Conservation (phyloP, 345 rosid genomes). For the Gynandropsis gynandra region DNA sequence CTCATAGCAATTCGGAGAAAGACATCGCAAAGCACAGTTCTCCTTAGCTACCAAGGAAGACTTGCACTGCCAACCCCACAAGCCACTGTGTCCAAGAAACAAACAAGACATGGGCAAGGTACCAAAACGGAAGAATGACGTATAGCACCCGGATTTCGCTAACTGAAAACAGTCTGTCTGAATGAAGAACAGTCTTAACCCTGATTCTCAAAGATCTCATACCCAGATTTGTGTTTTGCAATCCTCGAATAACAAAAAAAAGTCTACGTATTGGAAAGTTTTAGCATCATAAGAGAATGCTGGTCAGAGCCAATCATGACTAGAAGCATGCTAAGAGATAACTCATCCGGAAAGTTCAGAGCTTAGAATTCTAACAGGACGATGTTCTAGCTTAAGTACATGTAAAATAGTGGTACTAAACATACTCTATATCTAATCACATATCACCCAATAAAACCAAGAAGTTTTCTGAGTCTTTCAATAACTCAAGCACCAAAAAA, state of each 20-base stretch:
- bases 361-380: too few relatives aligned
- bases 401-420: too few relatives aligned
- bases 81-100: slow-evolving; percentile 46
- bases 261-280: too few relatives aligned
- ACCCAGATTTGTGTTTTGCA: not conserved
- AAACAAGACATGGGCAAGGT: slow-evolving; percentile 6
- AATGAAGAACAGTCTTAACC: not conserved
- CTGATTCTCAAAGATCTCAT: not conserved
- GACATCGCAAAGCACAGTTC: slow-evolving; percentile 74
- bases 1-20: slow-evolving; percentile 63
- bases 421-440: not conserved
- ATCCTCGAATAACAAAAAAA: too few relatives aligned
- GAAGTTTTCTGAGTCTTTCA: not conserved
- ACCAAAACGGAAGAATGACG: too few relatives aligned
- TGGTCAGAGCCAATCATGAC: too few relatives aligned
- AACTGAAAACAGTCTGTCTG: not conserved
- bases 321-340: too few relatives aligned
- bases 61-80: slow-evolving; percentile 77
- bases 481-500: not conserved
- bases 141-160: not conserved
- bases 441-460: not conserved
- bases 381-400: too few relatives aligned
- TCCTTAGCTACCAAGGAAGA: slow-evolving; percentile 54
- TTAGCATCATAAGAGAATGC: too few relatives aligned
- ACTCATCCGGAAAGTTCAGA: too few relatives aligned